Conservation (phyloP, 2,329 filamentous ascomycete species). For the Talaromyces marneffei region DNA sequence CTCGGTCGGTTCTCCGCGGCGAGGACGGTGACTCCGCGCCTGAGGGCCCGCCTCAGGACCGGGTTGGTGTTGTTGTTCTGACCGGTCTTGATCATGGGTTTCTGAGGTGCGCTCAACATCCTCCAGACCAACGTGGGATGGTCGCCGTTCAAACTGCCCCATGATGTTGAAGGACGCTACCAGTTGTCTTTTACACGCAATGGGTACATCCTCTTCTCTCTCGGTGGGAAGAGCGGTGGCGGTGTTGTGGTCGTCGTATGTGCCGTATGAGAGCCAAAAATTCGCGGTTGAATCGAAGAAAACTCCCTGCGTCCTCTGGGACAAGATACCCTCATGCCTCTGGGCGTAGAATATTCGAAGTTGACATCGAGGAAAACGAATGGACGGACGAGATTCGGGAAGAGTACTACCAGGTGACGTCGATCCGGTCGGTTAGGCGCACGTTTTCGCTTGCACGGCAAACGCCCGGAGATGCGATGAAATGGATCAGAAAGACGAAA, state of each 20-base stretch:
- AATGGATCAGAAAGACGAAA: background rate
- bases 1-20: background rate
- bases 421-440: conserved; percentile 9
- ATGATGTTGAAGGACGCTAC: conserved; percentile 17
- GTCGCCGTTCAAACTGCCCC: conserved; percentile 30
- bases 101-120: conserved; percentile 17
- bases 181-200: conserved; percentile 3
- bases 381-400: background rate
- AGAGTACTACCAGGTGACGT: conserved; percentile 6
- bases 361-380: conserved; percentile 3
- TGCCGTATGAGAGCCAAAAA: background rate
- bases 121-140: conserved; percentile 28
- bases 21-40: conserved; percentile 1
- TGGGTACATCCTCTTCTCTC: conserved; percentile 11
- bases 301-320: background rate
- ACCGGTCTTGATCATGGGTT: background rate
- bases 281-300: background rate
- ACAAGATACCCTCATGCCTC: conserved; percentile 10
- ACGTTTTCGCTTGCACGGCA: background rate
- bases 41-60: conserved; percentile 8
- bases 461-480: background rate
- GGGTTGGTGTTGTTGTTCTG: conserved; percentile 7
- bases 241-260: background rate
- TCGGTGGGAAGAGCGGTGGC: conserved; percentile 1
- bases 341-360: background rate